phyloP scores from a whole-genome alignment of 1,284 basidiomycete species.

The Tausonia pullulans region DNA sequence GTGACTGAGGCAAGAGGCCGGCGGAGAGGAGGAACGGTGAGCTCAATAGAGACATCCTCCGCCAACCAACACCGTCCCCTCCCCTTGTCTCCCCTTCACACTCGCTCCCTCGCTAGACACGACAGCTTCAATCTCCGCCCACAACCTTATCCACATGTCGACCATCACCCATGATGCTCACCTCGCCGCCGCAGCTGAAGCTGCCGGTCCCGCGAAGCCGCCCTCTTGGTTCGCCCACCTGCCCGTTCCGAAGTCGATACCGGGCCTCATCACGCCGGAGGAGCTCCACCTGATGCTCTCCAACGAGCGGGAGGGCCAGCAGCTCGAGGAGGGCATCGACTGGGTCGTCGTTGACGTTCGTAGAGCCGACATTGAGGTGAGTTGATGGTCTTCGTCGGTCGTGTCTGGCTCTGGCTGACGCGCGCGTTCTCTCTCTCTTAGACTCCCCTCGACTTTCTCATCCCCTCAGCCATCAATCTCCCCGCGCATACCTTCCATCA shows the following conservation, averaged over 20 bases:
- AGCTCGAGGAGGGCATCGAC: slow-evolving; percentile 16
- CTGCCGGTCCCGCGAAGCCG: too few species aligned
- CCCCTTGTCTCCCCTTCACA: too few species aligned
- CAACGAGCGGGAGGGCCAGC: not conserved
- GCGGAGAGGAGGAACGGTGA: too few species aligned
- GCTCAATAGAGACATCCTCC: too few species aligned
- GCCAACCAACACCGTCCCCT: too few species aligned
- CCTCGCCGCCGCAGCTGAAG: too few species aligned
- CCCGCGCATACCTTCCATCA: slow-evolving; percentile 27
- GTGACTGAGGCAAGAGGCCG: too few species aligned
- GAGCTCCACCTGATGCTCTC: slow-evolving; percentile 18
- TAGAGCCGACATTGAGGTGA: slow-evolving; percentile 24
- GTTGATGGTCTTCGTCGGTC: not conserved
- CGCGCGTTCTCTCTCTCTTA: not conserved
- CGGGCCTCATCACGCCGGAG: slow-evolving; percentile 16
- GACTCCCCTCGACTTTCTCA: slow-evolving; percentile 18
- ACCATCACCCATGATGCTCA: too few species aligned
- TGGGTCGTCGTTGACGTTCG: slow-evolving; percentile 26
- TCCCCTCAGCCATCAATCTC: slow-evolving; percentile 26
- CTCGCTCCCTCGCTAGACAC: too few species aligned
- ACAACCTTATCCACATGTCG: too few species aligned
- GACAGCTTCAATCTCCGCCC: too few species aligned
- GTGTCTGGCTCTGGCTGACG: not conserved
- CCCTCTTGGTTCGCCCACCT: slow-evolving; percentile 19
- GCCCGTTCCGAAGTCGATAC: slow-evolving; percentile 17